Evolutionary conservation across 2,329 filamentous ascomycete genomes (phyloP).

Genomic region (Boeremia lycopersici): DNA sequence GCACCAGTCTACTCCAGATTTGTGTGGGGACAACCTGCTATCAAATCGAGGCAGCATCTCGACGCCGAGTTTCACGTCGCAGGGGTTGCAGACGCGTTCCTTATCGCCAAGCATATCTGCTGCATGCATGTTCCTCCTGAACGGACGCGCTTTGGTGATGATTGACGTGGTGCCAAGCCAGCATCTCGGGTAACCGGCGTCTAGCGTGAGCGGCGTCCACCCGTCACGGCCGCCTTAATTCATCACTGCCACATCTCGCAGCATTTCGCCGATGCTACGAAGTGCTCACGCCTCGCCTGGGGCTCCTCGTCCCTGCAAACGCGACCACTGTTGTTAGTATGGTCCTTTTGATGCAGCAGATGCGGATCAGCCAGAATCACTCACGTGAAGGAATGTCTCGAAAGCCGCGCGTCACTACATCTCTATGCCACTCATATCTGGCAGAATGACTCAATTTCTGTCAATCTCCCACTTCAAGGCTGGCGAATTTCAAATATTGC

Average conservation of each 20-base stretch:
- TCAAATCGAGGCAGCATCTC: slow-evolving; percentile 3
- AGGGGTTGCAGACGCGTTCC: slow-evolving; percentile 3
- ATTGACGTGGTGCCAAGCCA: slow-evolving; percentile 10
- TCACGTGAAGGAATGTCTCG: not conserved
- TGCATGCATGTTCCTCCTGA: slow-evolving; percentile 2
- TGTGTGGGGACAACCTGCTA: slow-evolving; percentile 3
- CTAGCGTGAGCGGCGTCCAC: slow-evolving; percentile 4
- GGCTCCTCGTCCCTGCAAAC: not conserved
- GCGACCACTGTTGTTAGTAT: not conserved
- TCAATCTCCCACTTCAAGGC: not conserved
- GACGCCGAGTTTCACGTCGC: slow-evolving; percentile 3
- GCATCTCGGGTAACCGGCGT: slow-evolving; percentile 10
- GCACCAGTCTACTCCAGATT: slow-evolving; percentile 6
- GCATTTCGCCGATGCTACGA: not conserved
- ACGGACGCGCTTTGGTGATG: slow-evolving; percentile 1
- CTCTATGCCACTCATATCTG: not conserved
- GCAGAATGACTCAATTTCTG: not conserved
- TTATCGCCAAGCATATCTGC: slow-evolving; percentile 4
- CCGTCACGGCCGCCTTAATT: not conserved
- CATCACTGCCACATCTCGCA: slow-evolving; percentile 6
- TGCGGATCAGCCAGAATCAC: not conserved
- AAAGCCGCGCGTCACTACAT: slow-evolving; percentile 8
- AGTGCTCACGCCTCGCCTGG: not conserved
- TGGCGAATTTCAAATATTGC: not conserved
- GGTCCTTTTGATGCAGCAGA: not conserved